Evolutionary conservation across 2,329 filamentous ascomycete genomes (phyloP), one percentile per base, ranked within the genome.

Genomic region (Diplodia seriata): DNA sequence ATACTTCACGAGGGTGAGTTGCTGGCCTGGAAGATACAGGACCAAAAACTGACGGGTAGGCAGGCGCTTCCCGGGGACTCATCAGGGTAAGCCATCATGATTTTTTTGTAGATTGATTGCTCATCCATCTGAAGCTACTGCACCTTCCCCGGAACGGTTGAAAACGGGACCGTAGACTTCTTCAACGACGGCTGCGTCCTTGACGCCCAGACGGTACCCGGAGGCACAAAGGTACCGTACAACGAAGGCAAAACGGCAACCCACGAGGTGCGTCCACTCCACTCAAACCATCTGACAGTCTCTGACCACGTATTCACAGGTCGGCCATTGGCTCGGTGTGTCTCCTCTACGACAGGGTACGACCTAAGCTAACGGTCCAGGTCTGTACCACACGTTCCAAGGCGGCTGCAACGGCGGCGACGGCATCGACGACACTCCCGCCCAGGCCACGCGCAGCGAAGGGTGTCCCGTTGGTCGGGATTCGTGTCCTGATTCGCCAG

Each of bases 71-170:
- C 57, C 4, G 57, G 57, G 4, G 14, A 49, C 43, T 62, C 57
- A 15, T 43, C 43, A 18, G 57, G 43, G 56, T 61, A 33, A 3
- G 23, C 31, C 1, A 7, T 11, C 4, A 4, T 2, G 4, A 20
- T 2, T 3, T 36, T 2, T 57, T 9, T 57, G 26, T 26, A 2
- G 7, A 38, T 1, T 0, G 47, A 14, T 5, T 57, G 43, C 65
- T 70, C 14, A 63, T 74, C 74, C 59, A 75, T 87, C 11, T 2
- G 78, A 87, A 0, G 76, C 87, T n/a, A 80, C 18, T 62, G 57
- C 72, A 77, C 68, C 73, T 83, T 12, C 78, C 75, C 18, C 74
- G 81, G 68, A 80, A 78, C 54, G 72, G 75, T 38, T 70, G 81
- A 72, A 73, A 72, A 64, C 63, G 77, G 29, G 7, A 47, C 40